Evolutionary conservation across 2,329 filamentous ascomycete species (phyloP), one percentile per base, ranked within the genome.

Genomic region (Scedosporium dehoogii): DNA sequence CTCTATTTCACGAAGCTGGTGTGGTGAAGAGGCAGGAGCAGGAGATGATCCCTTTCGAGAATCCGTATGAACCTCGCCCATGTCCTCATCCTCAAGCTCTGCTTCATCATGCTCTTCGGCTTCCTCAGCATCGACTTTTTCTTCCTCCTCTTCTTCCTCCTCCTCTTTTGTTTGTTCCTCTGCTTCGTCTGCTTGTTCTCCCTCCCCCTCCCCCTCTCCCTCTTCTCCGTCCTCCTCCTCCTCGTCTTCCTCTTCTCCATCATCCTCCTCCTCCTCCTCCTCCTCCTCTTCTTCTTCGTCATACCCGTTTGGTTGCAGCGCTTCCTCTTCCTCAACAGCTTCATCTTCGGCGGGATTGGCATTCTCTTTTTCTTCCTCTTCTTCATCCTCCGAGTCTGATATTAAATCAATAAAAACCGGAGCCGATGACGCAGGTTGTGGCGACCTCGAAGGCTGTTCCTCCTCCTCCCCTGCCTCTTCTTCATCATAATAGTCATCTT

Each of bases 361-460:
- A 6, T 42, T 23, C 38, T 65, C 33, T 12, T 48, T 58, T 57
- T n/a, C 46, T 3, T 21, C 59, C 42, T 12, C 60, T 10, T 67
- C 64, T 12, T 76, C 71, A 55, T 74, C 72, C 38, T 80, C 78
- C 2, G 75, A 78, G 63, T 81, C 77, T 0, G 79, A 80, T 3
- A 81, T 69, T 9, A 82, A 67, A 61, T 74, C 75, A 63, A 82
- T 81, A 18, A 81, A 73, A 3, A 80, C 73, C 1, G 77, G 76
- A 6, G 72, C 69, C 6, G 69, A 69, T 1, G 72, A 64, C 9
- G 64, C 64, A 10, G 68, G 41, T 4, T 67, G 65, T 12, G 42
- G 51, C 27, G 63, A 46, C 25, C 51, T 59, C 51, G 27, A 12
- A 27, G 55, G 59, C 51, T 65, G 27, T 62, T 59, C 38, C 3